Percentiles rank a stretch among this genome's conserved stretches.
Conservation (phyloP, 2,329 filamentous ascomycete species). For the Nothomitra cinnamomea region DNA sequence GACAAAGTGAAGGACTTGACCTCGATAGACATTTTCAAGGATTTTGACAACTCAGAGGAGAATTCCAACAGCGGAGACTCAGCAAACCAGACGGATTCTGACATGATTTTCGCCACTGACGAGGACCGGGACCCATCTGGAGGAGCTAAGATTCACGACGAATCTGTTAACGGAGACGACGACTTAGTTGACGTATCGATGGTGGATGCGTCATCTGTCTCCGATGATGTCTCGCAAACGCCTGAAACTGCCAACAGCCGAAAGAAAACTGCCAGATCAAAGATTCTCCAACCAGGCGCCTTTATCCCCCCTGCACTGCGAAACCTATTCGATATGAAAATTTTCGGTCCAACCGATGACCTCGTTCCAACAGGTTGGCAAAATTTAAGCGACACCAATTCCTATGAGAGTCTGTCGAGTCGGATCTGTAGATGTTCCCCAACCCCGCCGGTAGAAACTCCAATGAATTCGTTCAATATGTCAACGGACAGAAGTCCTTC, state of each 20-base stretch:
- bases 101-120: conserved; percentile 48
- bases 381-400: conserved; percentile 37
- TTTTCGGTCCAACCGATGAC: conserved; percentile 36
- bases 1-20: conserved; percentile 61
- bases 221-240: conserved; percentile 2
- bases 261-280: conserved; percentile 24
- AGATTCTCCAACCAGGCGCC: conserved; percentile 34
- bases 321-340: conserved; percentile 62
- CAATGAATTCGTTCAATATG: not conserved
- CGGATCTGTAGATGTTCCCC: conserved; percentile 19
- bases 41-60: conserved; percentile 22
- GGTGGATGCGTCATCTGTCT: conserved; percentile 38
- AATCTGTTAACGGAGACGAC: conserved; percentile 75
- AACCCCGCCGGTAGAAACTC: not conserved
- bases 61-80: conserved; percentile 30
- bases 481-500: conserved; percentile 4
- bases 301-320: conserved; percentile 48
- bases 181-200: conserved; percentile 83
- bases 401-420: conserved; percentile 22
- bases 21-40: conserved; percentile 45
- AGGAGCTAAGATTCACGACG: conserved; percentile 54
- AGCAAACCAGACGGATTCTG: conserved; percentile 40
- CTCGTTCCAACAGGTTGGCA: conserved; percentile 56
- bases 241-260: conserved; percentile 3
- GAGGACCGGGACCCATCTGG: conserved; percentile 48